phyloP scores from a whole-genome alignment of 169 alveolate species.

The Plasmodium vivax region DNA sequence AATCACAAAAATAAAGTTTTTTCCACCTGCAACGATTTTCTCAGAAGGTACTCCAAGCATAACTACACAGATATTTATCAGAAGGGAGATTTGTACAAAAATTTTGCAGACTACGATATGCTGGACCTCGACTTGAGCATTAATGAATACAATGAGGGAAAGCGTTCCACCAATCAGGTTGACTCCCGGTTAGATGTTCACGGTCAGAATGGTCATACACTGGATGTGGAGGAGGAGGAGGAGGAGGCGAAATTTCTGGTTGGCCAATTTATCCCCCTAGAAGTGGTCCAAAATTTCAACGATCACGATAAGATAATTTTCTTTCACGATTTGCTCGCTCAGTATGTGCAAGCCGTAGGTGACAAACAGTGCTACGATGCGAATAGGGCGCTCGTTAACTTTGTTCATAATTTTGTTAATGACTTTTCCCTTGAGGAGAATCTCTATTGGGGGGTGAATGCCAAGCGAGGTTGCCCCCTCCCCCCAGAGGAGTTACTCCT shows the following conservation, averaged over 20 bases:
- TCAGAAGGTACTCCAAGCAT: neutral
- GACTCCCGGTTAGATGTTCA: neutral
- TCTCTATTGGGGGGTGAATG: neutral
- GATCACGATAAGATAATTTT: constrained; percentile 61
- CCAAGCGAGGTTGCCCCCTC: neutral
- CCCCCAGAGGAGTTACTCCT: neutral
- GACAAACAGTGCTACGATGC: constrained; percentile 20
- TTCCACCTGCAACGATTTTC: neutral
- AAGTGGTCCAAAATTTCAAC: constrained; percentile 14
- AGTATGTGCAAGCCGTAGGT: constrained; percentile 1
- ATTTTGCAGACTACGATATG: neutral
- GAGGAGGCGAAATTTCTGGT: neutral
- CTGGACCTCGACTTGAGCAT: neutral
- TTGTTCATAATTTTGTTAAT: constrained; percentile 48
- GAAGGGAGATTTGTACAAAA: constrained; percentile 2
- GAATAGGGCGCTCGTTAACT: constrained; percentile 10
- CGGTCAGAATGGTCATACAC: neutral
- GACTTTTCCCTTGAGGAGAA: constrained; percentile 11
- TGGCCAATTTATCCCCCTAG: neutral
- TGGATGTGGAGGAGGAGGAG: neutral
- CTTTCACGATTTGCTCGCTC: constrained; percentile 10
- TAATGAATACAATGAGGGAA: neutral
- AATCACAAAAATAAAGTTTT: neutral
- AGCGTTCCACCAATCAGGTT: neutral
- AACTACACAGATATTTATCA: constrained; percentile 2